Evolutionary conservation across 1,284 basidiomycete species (phyloP).

Genomic region (Malassezia caprae): DNA sequence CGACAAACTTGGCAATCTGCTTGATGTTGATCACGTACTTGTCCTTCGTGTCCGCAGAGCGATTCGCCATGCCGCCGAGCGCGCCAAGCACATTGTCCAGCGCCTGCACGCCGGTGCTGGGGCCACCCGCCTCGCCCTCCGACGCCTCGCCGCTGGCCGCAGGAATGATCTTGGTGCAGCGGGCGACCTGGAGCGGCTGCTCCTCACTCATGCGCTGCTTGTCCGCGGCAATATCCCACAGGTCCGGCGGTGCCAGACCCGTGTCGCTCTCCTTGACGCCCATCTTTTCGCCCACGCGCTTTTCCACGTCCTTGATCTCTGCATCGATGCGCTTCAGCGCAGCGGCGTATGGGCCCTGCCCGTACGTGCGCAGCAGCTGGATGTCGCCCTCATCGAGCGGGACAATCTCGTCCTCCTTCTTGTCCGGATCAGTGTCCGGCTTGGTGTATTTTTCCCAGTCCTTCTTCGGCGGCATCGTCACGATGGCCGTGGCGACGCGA

Average conservation of each 20-base stretch:
- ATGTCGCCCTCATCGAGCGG: slow-evolving; percentile 97
- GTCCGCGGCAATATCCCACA: slow-evolving; percentile 65
- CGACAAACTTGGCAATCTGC: slow-evolving; percentile 99
- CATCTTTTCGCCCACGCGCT: slow-evolving; percentile 92
- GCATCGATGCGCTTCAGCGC: slow-evolving; percentile 78
- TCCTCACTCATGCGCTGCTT: slow-evolving; percentile 76
- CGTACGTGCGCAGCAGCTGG: slow-evolving; percentile 97
- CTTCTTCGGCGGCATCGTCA: slow-evolving; percentile 41
- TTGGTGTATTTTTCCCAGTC: slow-evolving; percentile 49
- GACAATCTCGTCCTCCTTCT: slow-evolving; percentile 48
- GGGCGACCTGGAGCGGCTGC: slow-evolving; percentile 88
- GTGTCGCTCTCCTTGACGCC: slow-evolving; percentile 98
- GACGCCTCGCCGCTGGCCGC: slow-evolving; percentile 47
- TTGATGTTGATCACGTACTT: slow-evolving; percentile 99
- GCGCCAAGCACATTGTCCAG: slow-evolving; percentile 30
- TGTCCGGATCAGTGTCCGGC: slow-evolving; percentile 31
- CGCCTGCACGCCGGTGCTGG: slow-evolving; percentile 21
- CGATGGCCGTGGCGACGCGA: neutral
- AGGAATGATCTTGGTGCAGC: slow-evolving; percentile 96
- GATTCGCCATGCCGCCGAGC: slow-evolving; percentile 23
- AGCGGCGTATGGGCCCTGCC: slow-evolving; percentile 91
- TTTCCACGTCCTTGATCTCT: slow-evolving; percentile 93
- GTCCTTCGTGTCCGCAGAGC: slow-evolving; percentile 77
- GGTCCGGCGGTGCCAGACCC: slow-evolving; percentile 86
- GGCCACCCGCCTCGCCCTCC: slow-evolving; percentile 17